Conservation (phyloP, 768 basidiomycete genomes). For the Ramaria sp. region DNA sequence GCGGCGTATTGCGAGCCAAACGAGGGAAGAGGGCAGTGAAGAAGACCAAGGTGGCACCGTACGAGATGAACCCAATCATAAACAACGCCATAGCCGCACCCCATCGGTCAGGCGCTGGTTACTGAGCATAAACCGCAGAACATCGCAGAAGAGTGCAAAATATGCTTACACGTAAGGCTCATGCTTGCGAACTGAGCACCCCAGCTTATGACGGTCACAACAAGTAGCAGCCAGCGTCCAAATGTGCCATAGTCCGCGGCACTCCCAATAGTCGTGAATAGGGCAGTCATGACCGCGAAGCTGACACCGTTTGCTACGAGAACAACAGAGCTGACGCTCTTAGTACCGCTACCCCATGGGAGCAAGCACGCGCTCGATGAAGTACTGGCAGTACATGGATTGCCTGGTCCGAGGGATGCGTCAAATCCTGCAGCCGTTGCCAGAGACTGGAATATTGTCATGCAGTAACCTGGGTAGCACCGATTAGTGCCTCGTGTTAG, state of each 20-base stretch:
- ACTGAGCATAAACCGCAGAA: neutral
- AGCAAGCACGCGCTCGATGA: conserved; percentile 69
- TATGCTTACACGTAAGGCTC: conserved; percentile 50
- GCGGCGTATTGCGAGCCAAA: conserved; percentile 67
- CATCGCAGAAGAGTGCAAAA: neutral
- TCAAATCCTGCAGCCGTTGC: conserved; percentile 68
- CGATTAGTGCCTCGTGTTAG: neutral
- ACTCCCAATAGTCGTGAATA: conserved; percentile 69
- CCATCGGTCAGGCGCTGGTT: conserved; percentile 56
- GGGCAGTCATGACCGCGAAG: conserved; percentile 72
- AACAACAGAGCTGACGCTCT: conserved; percentile 66
- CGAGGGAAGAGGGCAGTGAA: conserved; percentile 72
- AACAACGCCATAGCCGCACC: conserved; percentile 66
- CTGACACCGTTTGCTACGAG: conserved; percentile 66
- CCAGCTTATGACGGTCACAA: conserved; percentile 69
- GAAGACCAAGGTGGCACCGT: conserved; percentile 75
- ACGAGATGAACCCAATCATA: conserved; percentile 70
- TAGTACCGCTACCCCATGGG: conserved; percentile 66
- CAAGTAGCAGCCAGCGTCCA: conserved; percentile 69
- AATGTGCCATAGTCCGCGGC: conserved; percentile 68
- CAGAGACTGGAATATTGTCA: conserved; percentile 66
- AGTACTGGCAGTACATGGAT: conserved; percentile 45
- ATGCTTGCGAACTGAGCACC: conserved; percentile 70
- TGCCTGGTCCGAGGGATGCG: conserved; percentile 56
- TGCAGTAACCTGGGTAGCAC: conserved; percentile 35